Percentiles rank a stretch among this genome's conserved stretches.
phyloP scores from a whole-genome alignment of 1,139 yeast genomes.

The Geotrichum reessii region DNA sequence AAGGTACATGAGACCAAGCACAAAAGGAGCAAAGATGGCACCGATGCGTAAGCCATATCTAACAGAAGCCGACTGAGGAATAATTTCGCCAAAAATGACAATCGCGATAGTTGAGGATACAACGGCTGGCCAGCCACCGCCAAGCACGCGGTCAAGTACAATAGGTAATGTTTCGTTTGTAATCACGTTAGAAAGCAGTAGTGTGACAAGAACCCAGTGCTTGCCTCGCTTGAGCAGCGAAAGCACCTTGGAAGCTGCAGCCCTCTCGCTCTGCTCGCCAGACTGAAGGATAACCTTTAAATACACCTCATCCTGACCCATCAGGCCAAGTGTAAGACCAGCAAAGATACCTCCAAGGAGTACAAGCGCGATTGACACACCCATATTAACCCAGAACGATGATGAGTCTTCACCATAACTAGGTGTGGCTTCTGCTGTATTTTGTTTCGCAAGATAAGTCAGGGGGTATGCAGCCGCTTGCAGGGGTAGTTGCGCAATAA shows the following conservation, averaged over 20 bases:
- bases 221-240: constrained; percentile 73
- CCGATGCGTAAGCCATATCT: constrained; percentile 91
- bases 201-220: constrained; percentile 95
- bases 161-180: constrained; percentile 95
- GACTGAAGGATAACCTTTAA: constrained; percentile 43
- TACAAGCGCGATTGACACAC: constrained; percentile 63
- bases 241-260: constrained; percentile 69
- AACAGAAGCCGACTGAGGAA: constrained; percentile 91
- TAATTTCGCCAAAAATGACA: constrained; percentile 92
- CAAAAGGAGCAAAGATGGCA: constrained; percentile 86
- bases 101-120: constrained; percentile 86
- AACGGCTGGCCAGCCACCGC: constrained; percentile 98
- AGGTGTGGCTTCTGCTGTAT: constrained; percentile 33
- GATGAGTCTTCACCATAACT: constrained; percentile 8
- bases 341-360: constrained; percentile 94
- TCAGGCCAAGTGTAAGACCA: constrained; percentile 85
- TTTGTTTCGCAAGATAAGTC: constrained; percentile 34
- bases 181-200: constrained; percentile 72
- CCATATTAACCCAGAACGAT: constrained; percentile 50
- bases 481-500: constrained; percentile 16
- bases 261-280: constrained; percentile 54
- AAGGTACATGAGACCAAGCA: constrained; percentile 71
- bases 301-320: constrained; percentile 97
- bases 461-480: constrained; percentile 15
- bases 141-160: constrained; percentile 83